phyloP scores from a whole-genome alignment of 2,329 filamentous ascomycete species.

The Neofusicoccum sp. region DNA sequence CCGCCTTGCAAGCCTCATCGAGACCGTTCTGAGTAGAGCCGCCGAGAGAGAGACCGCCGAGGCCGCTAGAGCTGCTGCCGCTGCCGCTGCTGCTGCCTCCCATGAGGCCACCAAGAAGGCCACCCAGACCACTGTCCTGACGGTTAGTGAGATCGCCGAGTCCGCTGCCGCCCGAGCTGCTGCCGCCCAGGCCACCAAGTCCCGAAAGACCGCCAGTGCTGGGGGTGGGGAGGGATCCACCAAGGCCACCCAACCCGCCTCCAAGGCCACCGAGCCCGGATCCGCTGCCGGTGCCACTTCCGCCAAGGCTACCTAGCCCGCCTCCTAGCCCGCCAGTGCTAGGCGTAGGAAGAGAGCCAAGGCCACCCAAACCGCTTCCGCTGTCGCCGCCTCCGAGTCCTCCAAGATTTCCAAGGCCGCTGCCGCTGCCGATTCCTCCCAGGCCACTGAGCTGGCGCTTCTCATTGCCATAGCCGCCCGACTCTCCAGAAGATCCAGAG shows the following conservation, averaged over 20 bases:
- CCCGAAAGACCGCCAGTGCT: neutral
- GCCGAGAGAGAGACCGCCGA: slow-evolving; percentile 8
- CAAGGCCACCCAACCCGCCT: neutral
- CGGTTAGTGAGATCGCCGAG: neutral
- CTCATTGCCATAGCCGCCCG: neutral
- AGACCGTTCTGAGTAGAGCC: slow-evolving; percentile 45
- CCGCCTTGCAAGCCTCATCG: slow-evolving; percentile 46
- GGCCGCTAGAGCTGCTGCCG: neutral
- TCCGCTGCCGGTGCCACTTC: neutral
- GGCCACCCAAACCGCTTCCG: neutral
- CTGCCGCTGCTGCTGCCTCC: neutral
- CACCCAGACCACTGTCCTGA: too few relatives aligned
- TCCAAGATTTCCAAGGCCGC: neutral
- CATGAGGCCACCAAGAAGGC: neutral
- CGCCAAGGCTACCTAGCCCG: neutral
- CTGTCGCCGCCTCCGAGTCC: neutral
- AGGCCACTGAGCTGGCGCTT: slow-evolving; percentile 9
- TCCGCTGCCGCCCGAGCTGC: neutral
- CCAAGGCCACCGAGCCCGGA: neutral
- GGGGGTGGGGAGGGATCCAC: neutral
- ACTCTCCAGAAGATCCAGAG: neutral
- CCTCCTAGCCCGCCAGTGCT: neutral
- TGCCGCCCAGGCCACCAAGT: neutral
- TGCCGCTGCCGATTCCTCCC: neutral
- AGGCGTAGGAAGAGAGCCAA: neutral